These are phyloP conservation scores for Vigna mungo DNA, from an alignment of 306 rosid species.

Conservation along the genomic window DNA sequence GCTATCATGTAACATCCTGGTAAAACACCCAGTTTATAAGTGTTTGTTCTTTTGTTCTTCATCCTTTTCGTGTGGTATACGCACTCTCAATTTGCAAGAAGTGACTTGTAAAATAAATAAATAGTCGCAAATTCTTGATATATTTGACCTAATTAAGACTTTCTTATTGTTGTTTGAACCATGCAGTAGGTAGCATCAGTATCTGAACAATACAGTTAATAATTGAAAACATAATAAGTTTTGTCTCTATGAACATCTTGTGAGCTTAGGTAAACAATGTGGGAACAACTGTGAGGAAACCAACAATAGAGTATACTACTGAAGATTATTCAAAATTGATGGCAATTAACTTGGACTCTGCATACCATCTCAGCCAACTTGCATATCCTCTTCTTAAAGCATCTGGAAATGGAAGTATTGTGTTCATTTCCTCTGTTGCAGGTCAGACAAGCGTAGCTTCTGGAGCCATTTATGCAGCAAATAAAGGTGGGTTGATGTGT, in stretches of 20 bases:
- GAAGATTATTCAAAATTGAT: conserved; percentile 68
- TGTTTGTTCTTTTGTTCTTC: too few relatives aligned
- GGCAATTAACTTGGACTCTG: conserved; percentile 76
- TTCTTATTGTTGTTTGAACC: background rate
- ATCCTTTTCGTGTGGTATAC: too few relatives aligned
- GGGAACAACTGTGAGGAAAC: conserved; percentile 83
- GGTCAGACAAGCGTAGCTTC: conserved; percentile 44
- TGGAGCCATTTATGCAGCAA: conserved; percentile 76
- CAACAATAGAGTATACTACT: conserved; percentile 67
- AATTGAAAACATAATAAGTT: background rate
- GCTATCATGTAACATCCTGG: background rate
- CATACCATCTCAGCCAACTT: conserved; percentile 73
- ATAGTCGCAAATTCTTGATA: too few relatives aligned
- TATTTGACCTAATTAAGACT: background rate
- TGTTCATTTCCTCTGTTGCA: conserved; percentile 84
- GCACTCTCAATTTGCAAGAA: too few relatives aligned
- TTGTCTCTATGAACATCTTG: conserved; percentile 19
- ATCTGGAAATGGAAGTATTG: conserved; percentile 85
- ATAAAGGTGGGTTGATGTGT: conserved; percentile 65
- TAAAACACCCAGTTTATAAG: too few relatives aligned
- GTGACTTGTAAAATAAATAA: background rate
- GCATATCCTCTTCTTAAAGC: conserved; percentile 79
- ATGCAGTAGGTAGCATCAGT: background rate
- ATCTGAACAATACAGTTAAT: conserved; percentile 5
- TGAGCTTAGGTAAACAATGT: conserved; percentile 77